Evolutionary conservation across 495 filamentous ascomycete species (phyloP), one percentile per base, ranked within the genome.

Genomic region (Aspergillus steynii): DNA sequence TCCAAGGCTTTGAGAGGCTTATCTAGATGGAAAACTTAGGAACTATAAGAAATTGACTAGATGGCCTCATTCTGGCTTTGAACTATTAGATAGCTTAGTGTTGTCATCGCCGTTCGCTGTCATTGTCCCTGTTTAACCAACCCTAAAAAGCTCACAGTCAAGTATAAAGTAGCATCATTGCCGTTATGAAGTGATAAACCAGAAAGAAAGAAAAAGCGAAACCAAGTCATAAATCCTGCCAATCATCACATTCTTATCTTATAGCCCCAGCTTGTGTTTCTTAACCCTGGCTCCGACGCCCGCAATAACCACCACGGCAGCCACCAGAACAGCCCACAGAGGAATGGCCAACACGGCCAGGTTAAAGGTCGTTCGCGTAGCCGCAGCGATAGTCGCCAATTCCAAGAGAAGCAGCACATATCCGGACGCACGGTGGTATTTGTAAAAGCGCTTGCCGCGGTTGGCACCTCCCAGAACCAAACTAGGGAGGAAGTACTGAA

Each of bases 391-490:
- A 10, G 92, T 94, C 31, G 83, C 85, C 65, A 95, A 75, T 65
- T 89, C 82, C 70, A 94, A 59, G 53, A 86, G 59, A 52, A 96
- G 68, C 61, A 93, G 73, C 42, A 85, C 63, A 73, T 98, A 98
- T 20, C 94, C 94, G n/a, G 77, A 79, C 58, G 80, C 74, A 14
- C 94, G 86, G 73, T 97, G 94, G 66, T 93, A 97, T 70, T 96
- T 96, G 77, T 93, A 98, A 34, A 95, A 63, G 42, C 74, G 78
- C 80, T 93, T 96, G 31, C 91, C 94, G 1, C 85, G 88, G 28
- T 90, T 87, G 58, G 86, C 86, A 61, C 91, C 86, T 25, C 93
- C 93, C 61, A 92, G 91, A 0, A 96, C 58, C 4, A 55, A 49
- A 0, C 62, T 60, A 0, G 93, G 93, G 4, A 83, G 65, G 56